Evolutionary conservation across 2,329 filamentous ascomycete species (phyloP).

Genomic region (Colletotrichum trifolii): DNA sequence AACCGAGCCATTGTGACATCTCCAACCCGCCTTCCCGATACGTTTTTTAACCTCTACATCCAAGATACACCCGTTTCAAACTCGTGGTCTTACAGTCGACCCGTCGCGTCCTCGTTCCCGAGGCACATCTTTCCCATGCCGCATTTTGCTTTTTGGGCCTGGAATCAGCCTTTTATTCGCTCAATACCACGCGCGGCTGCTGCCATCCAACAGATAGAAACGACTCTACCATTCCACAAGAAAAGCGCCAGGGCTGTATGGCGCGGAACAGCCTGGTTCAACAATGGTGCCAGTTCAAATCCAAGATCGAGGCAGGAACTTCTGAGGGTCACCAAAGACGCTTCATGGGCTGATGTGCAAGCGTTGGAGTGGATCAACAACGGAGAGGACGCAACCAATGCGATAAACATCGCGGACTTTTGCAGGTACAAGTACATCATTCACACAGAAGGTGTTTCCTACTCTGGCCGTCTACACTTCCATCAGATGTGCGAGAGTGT

Average conservation of each 20-base stretch:
- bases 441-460: conserved; percentile 65
- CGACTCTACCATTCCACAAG: conserved; percentile 25
- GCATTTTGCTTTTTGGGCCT: conserved; percentile 67
- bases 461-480: conserved; percentile 63
- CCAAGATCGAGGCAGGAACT: conserved; percentile 55
- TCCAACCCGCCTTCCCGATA: conserved; percentile 59
- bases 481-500: conserved; percentile 62
- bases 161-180: conserved; percentile 62
- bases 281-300: conserved; percentile 49
- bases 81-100: conserved; percentile 59
- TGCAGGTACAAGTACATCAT: conserved; percentile 63
- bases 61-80: conserved; percentile 59
- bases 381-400: conserved; percentile 53
- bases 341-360: conserved; percentile 61
- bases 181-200: conserved; percentile 52
- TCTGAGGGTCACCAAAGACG: conserved; percentile 45
- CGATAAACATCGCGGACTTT: conserved; percentile 60
- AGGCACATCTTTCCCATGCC: conserved; percentile 62
- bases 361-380: conserved; percentile 50
- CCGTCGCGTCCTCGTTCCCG: conserved; percentile 49
- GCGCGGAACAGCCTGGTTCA: conserved; percentile 64
- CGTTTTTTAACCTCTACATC: conserved; percentile 63
- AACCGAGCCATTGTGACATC: conserved; percentile 63
- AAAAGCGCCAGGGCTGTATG: conserved; percentile 59
- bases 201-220: conserved; percentile 52